Base-by-base conservation (phyloP, 2,329 filamentous ascomycete genomes). In the Zasmidium cellare region DNA sequence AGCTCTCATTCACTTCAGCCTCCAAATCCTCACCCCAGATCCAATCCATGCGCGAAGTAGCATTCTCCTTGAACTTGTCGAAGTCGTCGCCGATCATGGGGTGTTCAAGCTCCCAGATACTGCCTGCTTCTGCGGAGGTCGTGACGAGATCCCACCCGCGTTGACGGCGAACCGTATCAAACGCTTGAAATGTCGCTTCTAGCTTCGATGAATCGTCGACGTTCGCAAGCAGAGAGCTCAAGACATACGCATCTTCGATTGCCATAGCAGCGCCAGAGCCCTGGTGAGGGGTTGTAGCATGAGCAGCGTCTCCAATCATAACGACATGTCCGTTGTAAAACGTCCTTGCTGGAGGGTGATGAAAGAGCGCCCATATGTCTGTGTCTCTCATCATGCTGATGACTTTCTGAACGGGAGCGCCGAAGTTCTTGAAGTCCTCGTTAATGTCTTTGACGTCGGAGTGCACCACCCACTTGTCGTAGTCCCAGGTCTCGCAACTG, bases 281-380 rank as follows among this genome's bases (percentile, higher is more conserved):
- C 51, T 77, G 74, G 55, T 77, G 74, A 16, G 75, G 75, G 1
- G 69, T 69, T 11, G 73, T 75, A 1, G 75, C 75, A 57, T 77
- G 75, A 3, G 74, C 73, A 5, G 75, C 72, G 52, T 76, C 74
- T 25, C 74, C 74, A 0, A 82, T 74, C 3, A 84, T 64, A 46
- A 79, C 75, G 14, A 78, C 63, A 0, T 69, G 65, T 3, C 66
- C 63, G 53, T 68, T 69, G 52, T 66, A 69, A 63, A 76, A 79
- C 1, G 70, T 74, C 7, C 62, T 67, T 9, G 77, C 75, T 6
- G 76, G 75, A 14, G 69, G 73, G 1, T 80, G 59, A 46, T 60
- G 49, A 54, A 68, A 64, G 20, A 67, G 55, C 5, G 75, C 75
- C 75, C 75, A 76, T 41, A 56, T 52, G 31, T 56, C 54, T 11